These are phyloP conservation scores for Phaeotremella fagi DNA, from an alignment of 768 basidiomycete species.

Conservation along the genomic window DNA sequence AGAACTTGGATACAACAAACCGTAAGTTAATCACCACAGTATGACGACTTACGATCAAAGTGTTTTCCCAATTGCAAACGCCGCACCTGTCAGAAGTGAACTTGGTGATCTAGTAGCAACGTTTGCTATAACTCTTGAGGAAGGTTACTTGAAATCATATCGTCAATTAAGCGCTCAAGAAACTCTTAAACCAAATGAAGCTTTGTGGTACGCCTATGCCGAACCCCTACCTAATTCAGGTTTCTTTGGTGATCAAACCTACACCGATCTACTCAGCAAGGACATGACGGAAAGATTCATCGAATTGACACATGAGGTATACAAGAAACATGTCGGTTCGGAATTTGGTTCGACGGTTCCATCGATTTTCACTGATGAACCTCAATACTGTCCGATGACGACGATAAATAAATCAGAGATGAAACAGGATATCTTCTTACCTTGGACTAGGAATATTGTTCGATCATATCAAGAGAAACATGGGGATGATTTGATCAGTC, in stretches of 20 bases:
- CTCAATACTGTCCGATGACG: conserved; percentile 21
- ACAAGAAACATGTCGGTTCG: conserved; percentile 17
- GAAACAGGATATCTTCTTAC: conserved; percentile 26
- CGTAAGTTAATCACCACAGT: conserved; percentile 2
- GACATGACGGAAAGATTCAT: conserved; percentile 22
- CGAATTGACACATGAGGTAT: conserved; percentile 32
- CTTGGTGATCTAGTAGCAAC: conserved; percentile 22
- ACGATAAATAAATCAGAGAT: conserved; percentile 10
- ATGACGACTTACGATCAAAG: not conserved
- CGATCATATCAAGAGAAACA: conserved; percentile 7
- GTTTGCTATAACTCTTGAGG: conserved; percentile 18
- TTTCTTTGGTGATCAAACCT: conserved; percentile 26
- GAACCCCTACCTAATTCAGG: conserved; percentile 24
- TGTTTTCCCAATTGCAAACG: not conserved
- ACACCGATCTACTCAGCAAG: conserved; percentile 22
- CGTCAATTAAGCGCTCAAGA: conserved; percentile 11
- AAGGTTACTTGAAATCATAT: conserved; percentile 10
- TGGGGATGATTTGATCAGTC: conserved; percentile 20
- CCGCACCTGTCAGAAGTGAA: conserved; percentile 19
- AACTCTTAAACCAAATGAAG: not conserved
- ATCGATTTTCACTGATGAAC: conserved; percentile 38
- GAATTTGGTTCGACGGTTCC: conserved; percentile 29
- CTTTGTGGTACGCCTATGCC: conserved; percentile 26
- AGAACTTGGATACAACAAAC: conserved; percentile 4
- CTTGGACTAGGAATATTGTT: conserved; percentile 24